Evolutionary conservation across 371 early-diverging fungal genomes (phyloP).

Genomic region (Batrachochytrium dendrobatidis): DNA sequence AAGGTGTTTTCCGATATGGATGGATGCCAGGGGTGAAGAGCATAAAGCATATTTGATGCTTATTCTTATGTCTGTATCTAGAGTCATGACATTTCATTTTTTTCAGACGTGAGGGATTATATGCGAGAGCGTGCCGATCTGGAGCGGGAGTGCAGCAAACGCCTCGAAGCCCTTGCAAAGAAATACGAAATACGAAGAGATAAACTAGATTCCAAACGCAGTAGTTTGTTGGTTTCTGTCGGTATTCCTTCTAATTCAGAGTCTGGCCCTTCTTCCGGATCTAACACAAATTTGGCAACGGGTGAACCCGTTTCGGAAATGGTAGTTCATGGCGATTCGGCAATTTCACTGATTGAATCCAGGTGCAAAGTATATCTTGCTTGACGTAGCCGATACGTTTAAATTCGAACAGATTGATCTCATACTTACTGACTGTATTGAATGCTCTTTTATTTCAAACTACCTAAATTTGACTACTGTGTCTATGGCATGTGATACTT

Average conservation of each 20-base stretch:
- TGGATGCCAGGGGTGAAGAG: too few relatives aligned
- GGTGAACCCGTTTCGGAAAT: neutral
- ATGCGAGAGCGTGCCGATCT: constrained; percentile 63
- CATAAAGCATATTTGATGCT: too few relatives aligned
- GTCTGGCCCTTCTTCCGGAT: neutral
- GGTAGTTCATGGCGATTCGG: neutral
- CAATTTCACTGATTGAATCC: neutral
- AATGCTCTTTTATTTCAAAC: too few relatives aligned
- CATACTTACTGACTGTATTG: too few relatives aligned
- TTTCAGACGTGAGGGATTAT: constrained; percentile 66
- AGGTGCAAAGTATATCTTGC: constrained; percentile 8
- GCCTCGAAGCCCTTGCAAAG: constrained; percentile 58
- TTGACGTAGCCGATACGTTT: too few relatives aligned
- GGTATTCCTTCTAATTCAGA: neutral
- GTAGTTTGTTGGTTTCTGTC: constrained; percentile 17
- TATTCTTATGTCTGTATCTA: neutral
- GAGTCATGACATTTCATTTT: constrained; percentile 18
- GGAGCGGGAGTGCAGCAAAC: constrained; percentile 68
- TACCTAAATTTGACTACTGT: too few relatives aligned
- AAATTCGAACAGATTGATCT: too few relatives aligned
- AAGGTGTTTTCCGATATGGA: too few relatives aligned
- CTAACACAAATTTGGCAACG: neutral
- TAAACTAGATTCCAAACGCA: constrained; percentile 23
- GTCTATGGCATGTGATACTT: too few relatives aligned
- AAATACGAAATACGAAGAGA: constrained; percentile 44